Base-by-base conservation (phyloP, 345 rosid species). In the Ailanthus altissimus region DNA sequence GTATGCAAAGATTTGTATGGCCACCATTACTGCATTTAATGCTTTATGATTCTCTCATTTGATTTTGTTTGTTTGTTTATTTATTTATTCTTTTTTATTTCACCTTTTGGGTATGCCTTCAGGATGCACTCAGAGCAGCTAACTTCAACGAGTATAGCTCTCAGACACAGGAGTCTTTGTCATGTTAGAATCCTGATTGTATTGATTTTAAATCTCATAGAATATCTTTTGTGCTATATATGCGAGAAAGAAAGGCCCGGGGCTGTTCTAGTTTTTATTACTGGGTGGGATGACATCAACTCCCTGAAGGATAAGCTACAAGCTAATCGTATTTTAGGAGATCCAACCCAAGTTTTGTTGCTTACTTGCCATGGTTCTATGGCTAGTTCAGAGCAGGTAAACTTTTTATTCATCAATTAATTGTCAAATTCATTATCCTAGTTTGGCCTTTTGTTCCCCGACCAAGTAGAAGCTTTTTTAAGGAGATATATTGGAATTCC, bases 301-400 rank as follows among this genome's bases (percentile, higher is more conserved):
- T 85, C 97, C 67, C 82, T 93, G 50, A 93, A 93, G 87, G 98
- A 94, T 60, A 91, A 94, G 83, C 90, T 93, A 60, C 90, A 78
- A 83, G 79, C 85, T 76, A 89, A 94, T 86, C 88, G 88, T 58
- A 62, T 87, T 72, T 78, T 94, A 53, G 97, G 98, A 73, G 88
- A 94, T 87, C 88, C 97, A 36, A 75, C 76, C 73, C 84, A 78
- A 72, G 95, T 89, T 84, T 79, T 89, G 81, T 83, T 94, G 83
- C 97, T 91, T 77, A 85, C 94, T 25, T 94, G 98, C 85, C 98
- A 94, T 88, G 97, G 98, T 82, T 91, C 98, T 80, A 93, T 94
- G 98, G 92, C 94, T 76, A 94, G 91, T 84, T 82, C 93, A 72
- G 98, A 94, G 87, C 98, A 94, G 97, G 98, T 94, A 57, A 78